Percentiles rank a stretch among this genome's conserved stretches.
Evolutionary conservation across 2,329 filamentous ascomycete species (phyloP).

Genomic region (Aspergillus sp.): DNA sequence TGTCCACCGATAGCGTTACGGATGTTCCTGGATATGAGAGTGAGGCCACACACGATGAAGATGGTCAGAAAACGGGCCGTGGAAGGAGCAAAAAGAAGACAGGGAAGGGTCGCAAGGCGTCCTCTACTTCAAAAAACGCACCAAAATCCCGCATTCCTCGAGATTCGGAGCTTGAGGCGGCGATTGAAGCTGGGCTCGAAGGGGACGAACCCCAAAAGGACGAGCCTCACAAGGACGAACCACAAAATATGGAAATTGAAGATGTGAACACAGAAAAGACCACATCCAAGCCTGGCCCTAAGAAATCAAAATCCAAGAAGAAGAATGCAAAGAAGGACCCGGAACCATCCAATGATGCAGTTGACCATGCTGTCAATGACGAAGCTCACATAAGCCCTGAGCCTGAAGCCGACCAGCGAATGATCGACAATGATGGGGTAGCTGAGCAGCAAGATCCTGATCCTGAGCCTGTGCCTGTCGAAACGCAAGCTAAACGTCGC

Average conservation of each 20-base stretch:
- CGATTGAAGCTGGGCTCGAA: slow-evolving; percentile 65
- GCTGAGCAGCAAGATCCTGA: slow-evolving; percentile 1
- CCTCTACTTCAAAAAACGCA: slow-evolving; percentile 49
- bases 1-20: slow-evolving; percentile 33
- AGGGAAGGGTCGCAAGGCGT: slow-evolving; percentile 48
- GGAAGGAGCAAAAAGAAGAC: slow-evolving; percentile 39
- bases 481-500: slow-evolving; percentile 5
- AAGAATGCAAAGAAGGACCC: slow-evolving; percentile 27
- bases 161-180: slow-evolving; percentile 66
- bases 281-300: slow-evolving; percentile 20
- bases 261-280: slow-evolving; percentile 43
- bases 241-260: slow-evolving; percentile 42
- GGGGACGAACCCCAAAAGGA: slow-evolving; percentile 53
- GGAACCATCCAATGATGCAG: slow-evolving; percentile 10
- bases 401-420: slow-evolving; percentile 1
- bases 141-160: slow-evolving; percentile 51
- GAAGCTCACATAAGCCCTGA: slow-evolving; percentile 11
- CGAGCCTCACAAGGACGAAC: slow-evolving; percentile 50
- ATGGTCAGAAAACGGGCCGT: slow-evolving; percentile 47
- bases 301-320: slow-evolving; percentile 30
- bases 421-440: background rate
- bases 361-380: slow-evolving; percentile 11
- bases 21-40: slow-evolving; percentile 17
- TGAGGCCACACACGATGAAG: slow-evolving; percentile 20
- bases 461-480: background rate